Base-by-base conservation (phyloP, 1,284 basidiomycete genomes). In the Limonomyces culmigenus region DNA sequence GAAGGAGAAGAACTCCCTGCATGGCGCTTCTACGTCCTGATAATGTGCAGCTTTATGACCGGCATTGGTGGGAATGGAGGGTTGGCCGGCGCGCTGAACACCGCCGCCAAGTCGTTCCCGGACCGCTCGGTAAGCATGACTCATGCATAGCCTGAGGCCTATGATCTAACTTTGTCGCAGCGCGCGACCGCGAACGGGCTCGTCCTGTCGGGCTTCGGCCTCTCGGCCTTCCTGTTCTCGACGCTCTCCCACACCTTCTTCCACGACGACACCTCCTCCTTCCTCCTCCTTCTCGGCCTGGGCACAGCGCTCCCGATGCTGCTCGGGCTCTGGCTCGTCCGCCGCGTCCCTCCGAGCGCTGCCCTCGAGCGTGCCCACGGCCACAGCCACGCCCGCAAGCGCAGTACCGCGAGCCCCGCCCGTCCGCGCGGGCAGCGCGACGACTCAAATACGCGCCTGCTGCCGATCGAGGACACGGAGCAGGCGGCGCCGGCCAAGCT, bases 141-240 rank as follows among this genome's bases (percentile, higher is more conserved):
- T 17, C 8, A 1, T 19, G 21, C 14, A 33, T 19, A 29, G 12
- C 3, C 6, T 8, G 25, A 18, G n/a, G 13, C 16, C 21, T 23
- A 14, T 36, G 21, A 21, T 30, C 17, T 16, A 10, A n/a, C 18
- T 34, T 35, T 12, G 13, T 5, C 34, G n/a, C 36, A 74, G 74
- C 63, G 83, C 25, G 83, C 75, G 2, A 70, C 74, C 0, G 69
- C 75, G 1, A 81, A 77, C 2, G 76, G 75, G 3, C 50, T 81
- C 12, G 81, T 87, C 15, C 57, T 85, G 13, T 80, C 80, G 0
- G 85, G 80, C n/a, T 86, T 85, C 41, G 85, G 85, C 0, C 63
- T 88, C 4, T 84, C 79, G 5, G 85, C 84, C 0, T 86, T 87
- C 55, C 59, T 78, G 39, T 88, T 87, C 55, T 76, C 76, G 16